These are phyloP conservation scores for Aureobasidium uvarum DNA, from an alignment of 2,329 filamentous ascomycete species.

Conservation along the genomic window DNA sequence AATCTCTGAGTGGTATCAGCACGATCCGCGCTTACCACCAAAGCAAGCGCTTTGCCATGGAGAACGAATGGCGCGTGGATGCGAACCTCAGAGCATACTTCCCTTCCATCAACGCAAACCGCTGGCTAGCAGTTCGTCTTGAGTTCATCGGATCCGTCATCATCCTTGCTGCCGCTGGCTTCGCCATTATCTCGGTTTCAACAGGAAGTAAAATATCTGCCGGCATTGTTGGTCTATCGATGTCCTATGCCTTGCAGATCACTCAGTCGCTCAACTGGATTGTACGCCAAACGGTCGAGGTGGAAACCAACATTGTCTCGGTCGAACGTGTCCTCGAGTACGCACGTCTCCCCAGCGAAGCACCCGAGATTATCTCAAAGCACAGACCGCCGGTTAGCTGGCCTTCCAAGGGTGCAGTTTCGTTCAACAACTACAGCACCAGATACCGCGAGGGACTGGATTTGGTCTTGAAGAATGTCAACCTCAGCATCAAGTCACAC, in stretches of 20 bases:
- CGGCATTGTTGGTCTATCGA: constrained; percentile 84
- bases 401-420: constrained; percentile 83
- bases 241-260: constrained; percentile 97
- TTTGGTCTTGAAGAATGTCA: constrained; percentile 89
- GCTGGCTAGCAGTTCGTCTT: constrained; percentile 91
- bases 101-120: constrained; percentile 83
- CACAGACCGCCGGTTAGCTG: constrained; percentile 84
- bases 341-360: constrained; percentile 84
- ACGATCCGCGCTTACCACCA: constrained; percentile 96
- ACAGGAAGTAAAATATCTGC: constrained; percentile 62
- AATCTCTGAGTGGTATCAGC: constrained; percentile 87
- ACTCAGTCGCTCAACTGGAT: constrained; percentile 99
- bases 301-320: constrained; percentile 99
- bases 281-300: constrained; percentile 95
- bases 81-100: constrained; percentile 92
- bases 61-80: constrained; percentile 98
- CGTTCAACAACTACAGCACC: constrained; percentile 92
- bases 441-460: constrained; percentile 88
- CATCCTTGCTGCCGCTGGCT: constrained; percentile 80
- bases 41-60: constrained; percentile 78
- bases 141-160: constrained; percentile 95
- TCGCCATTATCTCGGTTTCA: constrained; percentile 77
- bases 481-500: constrained; percentile 85
- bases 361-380: constrained; percentile 87
- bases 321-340: constrained; percentile 98